Base-by-base conservation (phyloP, 2,329 filamentous ascomycete genomes). In the Aspergillus arachidicola region DNA sequence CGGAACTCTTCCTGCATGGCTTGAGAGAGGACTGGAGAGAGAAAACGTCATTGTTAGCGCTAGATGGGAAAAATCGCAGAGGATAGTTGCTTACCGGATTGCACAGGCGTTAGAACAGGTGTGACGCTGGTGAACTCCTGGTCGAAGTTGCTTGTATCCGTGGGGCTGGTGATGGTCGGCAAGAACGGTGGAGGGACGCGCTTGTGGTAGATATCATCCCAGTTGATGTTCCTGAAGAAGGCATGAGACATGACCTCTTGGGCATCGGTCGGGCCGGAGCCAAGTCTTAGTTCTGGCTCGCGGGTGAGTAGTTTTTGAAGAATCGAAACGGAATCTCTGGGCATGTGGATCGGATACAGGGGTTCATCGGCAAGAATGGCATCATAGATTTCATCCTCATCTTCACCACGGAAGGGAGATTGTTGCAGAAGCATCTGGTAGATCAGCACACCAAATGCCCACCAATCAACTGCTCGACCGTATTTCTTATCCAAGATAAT, bases 361-460 rank as follows among this genome's bases (percentile, higher is more conserved):
- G 95, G 95, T 80, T 99, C 95, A 76, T 99, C 95, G 9, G 94
- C 93, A 50, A 99, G 87, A 81, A 99, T 98, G 41, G 95, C 94
- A 73, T 99, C 95, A 82, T 99, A 99, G 67, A 99, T 99, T 80
- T 99, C 95, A 76, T 99, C 95, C 76, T 99, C 96, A 72, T 99
- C 95, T 78, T 99, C 96, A 73, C 95, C 95, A 72, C 95, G 91
- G 91, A 99, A 99, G 0, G 95, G 95, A 34, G 94, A 98, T 78
- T 99, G 96, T 76, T 99, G 96, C 56, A 99, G 87, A 62, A 99
- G 90, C 96, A 99, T 99, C 79, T 99, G 95, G 82, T 99, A 99
- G 73, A 99, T 99, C 72, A 99, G 83, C 36, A 99, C 95, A 77
- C 95, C 95, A 79, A 99, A 99, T 7, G 96, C 96, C 95, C 95